phyloP scores from a whole-genome alignment of 805 yeast species.

The Saturnispora gosingensis region DNA sequence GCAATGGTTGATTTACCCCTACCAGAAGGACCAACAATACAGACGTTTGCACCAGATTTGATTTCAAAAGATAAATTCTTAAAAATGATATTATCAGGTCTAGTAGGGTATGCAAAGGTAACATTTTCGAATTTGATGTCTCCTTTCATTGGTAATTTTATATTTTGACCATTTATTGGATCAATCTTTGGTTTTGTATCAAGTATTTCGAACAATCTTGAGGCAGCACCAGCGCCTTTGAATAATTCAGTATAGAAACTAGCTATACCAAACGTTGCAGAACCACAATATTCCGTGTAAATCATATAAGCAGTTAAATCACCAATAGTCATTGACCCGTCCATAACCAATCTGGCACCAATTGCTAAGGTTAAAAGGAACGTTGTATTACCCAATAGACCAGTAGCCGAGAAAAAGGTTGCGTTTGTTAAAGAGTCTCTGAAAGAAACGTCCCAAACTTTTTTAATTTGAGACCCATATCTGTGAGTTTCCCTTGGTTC shows the following conservation, averaged over 20 bases:
- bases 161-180: constrained; percentile 51
- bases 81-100: constrained; percentile 66
- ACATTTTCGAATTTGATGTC: constrained; percentile 61
- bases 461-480: constrained; percentile 63
- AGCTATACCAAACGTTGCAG: constrained; percentile 84
- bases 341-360: constrained; percentile 72
- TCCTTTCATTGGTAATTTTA: constrained; percentile 34
- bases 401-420: constrained; percentile 69
- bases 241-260: constrained; percentile 87
- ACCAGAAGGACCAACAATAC: constrained; percentile 94
- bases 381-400: constrained; percentile 75
- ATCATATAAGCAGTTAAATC: constrained; percentile 88
- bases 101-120: constrained; percentile 73
- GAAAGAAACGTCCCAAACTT: constrained; percentile 60
- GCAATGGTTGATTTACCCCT: constrained; percentile 90
- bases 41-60: constrained; percentile 76
- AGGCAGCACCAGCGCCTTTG: constrained; percentile 97
- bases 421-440: constrained; percentile 79
- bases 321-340: constrained; percentile 72
- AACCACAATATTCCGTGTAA: constrained; percentile 91
- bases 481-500: constrained; percentile 69
- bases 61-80: constrained; percentile 53
- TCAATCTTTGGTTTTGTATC: constrained; percentile 72
- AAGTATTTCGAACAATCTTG: constrained; percentile 77
- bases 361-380: constrained; percentile 64